Base-by-base conservation (phyloP, 2,329 filamentous ascomycete genomes). In the Aspergillus pseudoterreus region DNA sequence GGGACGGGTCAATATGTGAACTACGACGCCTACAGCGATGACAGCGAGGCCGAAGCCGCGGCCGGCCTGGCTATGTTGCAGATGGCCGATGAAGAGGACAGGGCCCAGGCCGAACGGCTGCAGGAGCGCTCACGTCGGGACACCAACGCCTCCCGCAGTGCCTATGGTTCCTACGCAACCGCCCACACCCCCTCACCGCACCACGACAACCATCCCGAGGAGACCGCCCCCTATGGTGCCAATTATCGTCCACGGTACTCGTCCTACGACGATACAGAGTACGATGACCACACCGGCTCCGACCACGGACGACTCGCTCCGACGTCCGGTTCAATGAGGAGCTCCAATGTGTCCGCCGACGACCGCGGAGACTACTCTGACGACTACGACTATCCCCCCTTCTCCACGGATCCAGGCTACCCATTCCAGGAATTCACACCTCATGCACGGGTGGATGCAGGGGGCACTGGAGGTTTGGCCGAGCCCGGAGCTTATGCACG, bases 41-140 rank as follows among this genome's bases (percentile, higher is more conserved):
- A 95, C 45, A 95, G 90, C 64, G 92, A 97, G 65, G 84, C 88
- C 0, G 92, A 96, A 69, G 92, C 88, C 17, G 85, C 87, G 36
- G 90, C 90, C 54, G 92, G 94, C 14, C 75, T 95, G 47, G 82
- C 88, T 65, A 91, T 91, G 58, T 84, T 97, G 80, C 84, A 85
- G 52, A 83, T 92, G 72, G 91, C 90, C 4, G 90, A 95, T 55
- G 82, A 90, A 67, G 79, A 85, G 66, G 88, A 95, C 53, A 83
- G 85, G 46, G 77, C 72, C 5, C 77, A 81, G 42, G 78, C 67
- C 22, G 70, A 73, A 43, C 58, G 62, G 21, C 52, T 63, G 19
- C 63, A 79, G 54, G 75, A 72, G 17, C 82, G 84, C 45, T 78
- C 82, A 51, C 81, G 82, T 59, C 84, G 82, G 62, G 77, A 79